Conservation (phyloP, 441 rosid species). For the Populus trichocarpa region DNA sequence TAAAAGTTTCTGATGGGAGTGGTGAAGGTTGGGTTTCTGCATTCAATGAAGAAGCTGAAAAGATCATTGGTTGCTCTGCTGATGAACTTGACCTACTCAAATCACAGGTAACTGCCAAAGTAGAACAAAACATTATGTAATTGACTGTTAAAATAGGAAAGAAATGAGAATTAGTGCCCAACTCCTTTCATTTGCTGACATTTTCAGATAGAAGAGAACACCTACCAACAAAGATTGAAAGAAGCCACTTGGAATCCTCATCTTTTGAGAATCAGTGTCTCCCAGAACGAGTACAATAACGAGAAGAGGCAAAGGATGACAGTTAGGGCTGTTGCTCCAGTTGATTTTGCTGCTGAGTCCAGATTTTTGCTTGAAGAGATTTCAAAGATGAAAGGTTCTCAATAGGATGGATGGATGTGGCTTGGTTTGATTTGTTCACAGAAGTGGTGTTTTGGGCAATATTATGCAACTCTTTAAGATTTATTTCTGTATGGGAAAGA, state of each 20-base stretch:
- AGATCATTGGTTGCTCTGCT: constrained; percentile 75
- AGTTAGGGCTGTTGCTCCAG: constrained; percentile 58
- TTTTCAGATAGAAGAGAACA: constrained; percentile 48
- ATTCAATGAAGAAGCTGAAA: constrained; percentile 82
- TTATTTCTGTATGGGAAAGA: background rate
- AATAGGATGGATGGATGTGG: constrained; percentile 11
- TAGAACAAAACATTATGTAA: background rate
- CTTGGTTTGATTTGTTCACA: background rate
- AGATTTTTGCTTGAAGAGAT: constrained; percentile 72
- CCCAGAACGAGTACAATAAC: constrained; percentile 73
- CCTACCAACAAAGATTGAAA: constrained; percentile 61
- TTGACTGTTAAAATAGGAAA: background rate
- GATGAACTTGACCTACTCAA: constrained; percentile 73
- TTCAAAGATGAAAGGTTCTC: constrained; percentile 51
- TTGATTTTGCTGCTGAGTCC: constrained; percentile 79
- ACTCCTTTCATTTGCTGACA: background rate
- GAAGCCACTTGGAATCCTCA: constrained; percentile 83
- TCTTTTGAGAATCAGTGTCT: constrained; percentile 63
- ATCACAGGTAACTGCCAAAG: constrained; percentile 44
- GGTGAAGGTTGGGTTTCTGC: constrained; percentile 81
- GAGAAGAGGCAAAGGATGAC: constrained; percentile 93
- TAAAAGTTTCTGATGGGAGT: constrained; percentile 64
- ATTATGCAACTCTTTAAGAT: background rate
- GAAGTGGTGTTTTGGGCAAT: background rate
- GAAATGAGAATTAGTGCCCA: background rate